phyloP scores from a whole-genome alignment of 2,329 filamentous ascomycete species.

The Ophiostoma tasmaniense region DNA sequence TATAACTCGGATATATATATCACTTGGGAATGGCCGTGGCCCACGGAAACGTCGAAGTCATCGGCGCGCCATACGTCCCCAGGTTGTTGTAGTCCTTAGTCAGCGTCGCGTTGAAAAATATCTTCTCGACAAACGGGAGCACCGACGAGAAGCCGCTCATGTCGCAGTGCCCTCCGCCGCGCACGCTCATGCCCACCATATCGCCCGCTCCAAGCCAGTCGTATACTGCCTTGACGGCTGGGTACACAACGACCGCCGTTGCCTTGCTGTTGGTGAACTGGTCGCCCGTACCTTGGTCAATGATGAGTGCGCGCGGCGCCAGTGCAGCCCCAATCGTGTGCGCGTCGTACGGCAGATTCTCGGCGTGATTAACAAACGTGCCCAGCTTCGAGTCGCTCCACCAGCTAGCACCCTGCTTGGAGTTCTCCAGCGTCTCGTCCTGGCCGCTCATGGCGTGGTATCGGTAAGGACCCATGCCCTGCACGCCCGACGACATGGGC shows the following conservation, averaged over 20 bases:
- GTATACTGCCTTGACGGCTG: conserved; percentile 44
- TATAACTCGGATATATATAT: neutral
- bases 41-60: neutral
- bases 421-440: conserved; percentile 41
- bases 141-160: conserved; percentile 41
- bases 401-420: conserved; percentile 44
- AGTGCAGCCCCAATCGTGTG: neutral
- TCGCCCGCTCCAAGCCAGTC: conserved; percentile 44
- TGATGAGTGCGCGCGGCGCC: conserved; percentile 25
- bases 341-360: conserved; percentile 32
- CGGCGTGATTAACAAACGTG: conserved; percentile 47
- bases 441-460: conserved; percentile 38
- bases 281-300: conserved; percentile 46
- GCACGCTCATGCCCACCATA: conserved; percentile 39
- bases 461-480: conserved; percentile 46
- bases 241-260: conserved; percentile 42
- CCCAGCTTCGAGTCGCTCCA: conserved; percentile 47
- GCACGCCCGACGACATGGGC: conserved; percentile 48
- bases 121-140: conserved; percentile 40
- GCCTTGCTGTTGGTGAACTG: conserved; percentile 41
- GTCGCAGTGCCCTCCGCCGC: conserved; percentile 41
- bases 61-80: neutral
- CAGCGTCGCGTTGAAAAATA: conserved; percentile 38
- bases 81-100: conserved; percentile 35
- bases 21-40: neutral